Conservation (phyloP, 495 filamentous ascomycete genomes). For the Aspergillus heteromorphus region DNA sequence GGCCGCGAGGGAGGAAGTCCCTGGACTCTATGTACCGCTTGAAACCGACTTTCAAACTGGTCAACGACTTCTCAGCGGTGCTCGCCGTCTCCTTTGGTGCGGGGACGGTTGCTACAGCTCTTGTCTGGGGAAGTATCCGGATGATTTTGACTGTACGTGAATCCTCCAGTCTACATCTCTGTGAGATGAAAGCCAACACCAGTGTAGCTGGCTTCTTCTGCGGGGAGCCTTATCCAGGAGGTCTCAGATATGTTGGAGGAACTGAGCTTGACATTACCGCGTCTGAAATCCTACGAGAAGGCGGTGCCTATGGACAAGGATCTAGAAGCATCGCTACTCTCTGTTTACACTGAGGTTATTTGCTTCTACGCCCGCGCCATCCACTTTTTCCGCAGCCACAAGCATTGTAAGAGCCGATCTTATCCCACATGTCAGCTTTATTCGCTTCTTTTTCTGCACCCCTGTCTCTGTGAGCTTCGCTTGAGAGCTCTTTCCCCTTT, state of each 20-base stretch:
- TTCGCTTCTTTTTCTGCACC: no score
- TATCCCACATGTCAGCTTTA: no score
- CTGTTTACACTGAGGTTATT: constrained; percentile 1
- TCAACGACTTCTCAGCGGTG: constrained; percentile 4
- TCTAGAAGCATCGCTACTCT: background rate
- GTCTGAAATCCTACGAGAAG: constrained; percentile 4
- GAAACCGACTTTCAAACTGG: constrained; percentile 1
- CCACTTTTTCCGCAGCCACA: constrained; percentile 4
- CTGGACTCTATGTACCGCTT: constrained; percentile 5
- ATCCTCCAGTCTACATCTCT: background rate
- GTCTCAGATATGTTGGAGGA: constrained; percentile 6
- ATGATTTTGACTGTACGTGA: constrained; percentile 1
- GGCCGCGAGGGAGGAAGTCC: constrained; percentile 1
- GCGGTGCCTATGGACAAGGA: constrained; percentile 1
- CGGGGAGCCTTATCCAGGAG: background rate
- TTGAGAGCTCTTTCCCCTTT: background rate
- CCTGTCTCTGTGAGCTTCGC: no score
- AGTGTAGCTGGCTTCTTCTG: constrained; percentile 1
- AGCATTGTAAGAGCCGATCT: constrained; percentile 1
- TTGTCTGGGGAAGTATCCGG: constrained; percentile 4
- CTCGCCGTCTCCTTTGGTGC: constrained; percentile 4
- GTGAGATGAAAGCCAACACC: background rate
- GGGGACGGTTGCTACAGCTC: constrained; percentile 1
- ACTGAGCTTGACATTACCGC: constrained; percentile 5
- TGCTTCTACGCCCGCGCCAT: constrained; percentile 4